Evolutionary conservation across 345 rosid genomes (phyloP).

Genomic region (Populus davidiana): DNA sequence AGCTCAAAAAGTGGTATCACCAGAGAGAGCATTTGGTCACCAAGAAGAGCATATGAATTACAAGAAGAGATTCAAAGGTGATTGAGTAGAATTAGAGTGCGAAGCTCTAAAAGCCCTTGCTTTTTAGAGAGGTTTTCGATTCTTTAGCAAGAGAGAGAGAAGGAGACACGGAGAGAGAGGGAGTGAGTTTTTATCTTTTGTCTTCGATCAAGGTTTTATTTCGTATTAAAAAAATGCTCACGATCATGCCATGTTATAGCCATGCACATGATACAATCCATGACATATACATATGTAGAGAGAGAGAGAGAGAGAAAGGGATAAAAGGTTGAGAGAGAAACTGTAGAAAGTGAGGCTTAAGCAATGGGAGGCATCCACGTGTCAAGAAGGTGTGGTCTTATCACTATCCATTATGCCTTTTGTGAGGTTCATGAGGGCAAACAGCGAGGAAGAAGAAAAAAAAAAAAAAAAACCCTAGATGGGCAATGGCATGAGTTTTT

Average conservation of each 20-base stretch:
- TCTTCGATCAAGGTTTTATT: constrained; percentile 48
- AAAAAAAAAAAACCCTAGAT: constrained; percentile 51
- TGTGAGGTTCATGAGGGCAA: constrained; percentile 6
- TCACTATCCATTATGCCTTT: constrained; percentile 45
- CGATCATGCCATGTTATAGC: constrained; percentile 41
- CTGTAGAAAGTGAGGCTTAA: not conserved
- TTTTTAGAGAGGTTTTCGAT: constrained; percentile 24
- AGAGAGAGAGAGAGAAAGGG: constrained; percentile 22
- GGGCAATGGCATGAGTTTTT: constrained; percentile 16
- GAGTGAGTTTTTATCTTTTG: constrained; percentile 26
- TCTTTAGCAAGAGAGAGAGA: constrained; percentile 34
- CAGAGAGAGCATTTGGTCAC: constrained; percentile 28
- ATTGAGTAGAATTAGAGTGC: constrained; percentile 49
- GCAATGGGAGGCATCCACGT: constrained; percentile 39
- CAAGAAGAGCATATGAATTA: constrained; percentile 15
- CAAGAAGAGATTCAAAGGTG: constrained; percentile 33
- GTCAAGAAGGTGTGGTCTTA: constrained; percentile 55
- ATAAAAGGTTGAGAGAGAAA: constrained; percentile 22
- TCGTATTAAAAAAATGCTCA: constrained; percentile 26
- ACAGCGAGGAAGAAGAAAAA: not conserved
- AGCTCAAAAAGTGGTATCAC: constrained; percentile 23
- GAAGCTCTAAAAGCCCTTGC: constrained; percentile 34
- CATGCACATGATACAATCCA: not conserved
- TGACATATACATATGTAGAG: constrained; percentile 9
- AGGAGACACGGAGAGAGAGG: constrained; percentile 2